phyloP scores from a whole-genome alignment of 2,329 filamentous ascomycete species.

The Botrytis tulipae region DNA sequence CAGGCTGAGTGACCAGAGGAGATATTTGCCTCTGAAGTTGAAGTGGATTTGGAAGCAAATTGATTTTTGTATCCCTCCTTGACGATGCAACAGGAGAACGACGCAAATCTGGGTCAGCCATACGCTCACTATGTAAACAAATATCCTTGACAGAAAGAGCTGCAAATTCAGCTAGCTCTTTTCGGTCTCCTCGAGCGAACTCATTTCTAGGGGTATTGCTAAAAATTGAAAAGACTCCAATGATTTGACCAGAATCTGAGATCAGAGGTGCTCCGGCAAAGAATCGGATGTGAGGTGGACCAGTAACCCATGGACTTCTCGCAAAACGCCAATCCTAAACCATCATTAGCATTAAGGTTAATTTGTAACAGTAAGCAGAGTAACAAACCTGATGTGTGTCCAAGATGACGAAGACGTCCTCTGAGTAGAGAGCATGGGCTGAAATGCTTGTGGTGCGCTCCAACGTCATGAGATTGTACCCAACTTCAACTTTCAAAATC shows the following conservation, averaged over 20 bases:
- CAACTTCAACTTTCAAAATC: conserved; percentile 37
- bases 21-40: not conserved
- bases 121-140: conserved; percentile 18
- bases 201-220: conserved; percentile 30
- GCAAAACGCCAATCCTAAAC: conserved; percentile 42
- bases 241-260: conserved; percentile 33
- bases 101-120: conserved; percentile 19
- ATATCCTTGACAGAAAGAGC: conserved; percentile 26
- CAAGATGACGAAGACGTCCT: conserved; percentile 39
- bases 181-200: conserved; percentile 33
- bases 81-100: conserved; percentile 21
- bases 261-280: conserved; percentile 42
- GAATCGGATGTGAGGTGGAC: conserved; percentile 38
- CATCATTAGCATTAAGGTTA: conserved; percentile 17
- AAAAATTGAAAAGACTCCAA: conserved; percentile 40
- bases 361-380: not conserved
- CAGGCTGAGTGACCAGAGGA: not conserved
- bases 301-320: conserved; percentile 37
- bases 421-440: conserved; percentile 40
- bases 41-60: conserved; percentile 18
- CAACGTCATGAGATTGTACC: conserved; percentile 33
- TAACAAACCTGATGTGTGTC: conserved; percentile 39
- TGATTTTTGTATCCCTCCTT: conserved; percentile 22
- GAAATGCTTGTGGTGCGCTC: conserved; percentile 38
- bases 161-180: conserved; percentile 37